Evolutionary conservation across 352 stramenopile genomes (phyloP).

Genomic region (Phytopythium mirpurense): DNA sequence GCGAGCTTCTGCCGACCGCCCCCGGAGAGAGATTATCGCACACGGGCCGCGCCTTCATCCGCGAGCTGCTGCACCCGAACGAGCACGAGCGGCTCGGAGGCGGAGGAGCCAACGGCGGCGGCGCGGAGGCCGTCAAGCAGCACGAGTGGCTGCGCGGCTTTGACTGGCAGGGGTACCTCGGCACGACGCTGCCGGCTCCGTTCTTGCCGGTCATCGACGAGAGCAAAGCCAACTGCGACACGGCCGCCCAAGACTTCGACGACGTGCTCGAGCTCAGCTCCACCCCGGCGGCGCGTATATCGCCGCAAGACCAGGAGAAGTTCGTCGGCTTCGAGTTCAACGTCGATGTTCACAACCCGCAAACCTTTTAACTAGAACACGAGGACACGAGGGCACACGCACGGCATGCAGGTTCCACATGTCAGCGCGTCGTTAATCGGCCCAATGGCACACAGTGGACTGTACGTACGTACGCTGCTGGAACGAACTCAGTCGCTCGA

Average conservation of each 20-base stretch:
- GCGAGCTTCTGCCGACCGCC: conserved; percentile 31
- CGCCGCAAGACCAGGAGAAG: conserved; percentile 35
- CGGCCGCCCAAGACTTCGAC: conserved; percentile 54
- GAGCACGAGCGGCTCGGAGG: conserved; percentile 40
- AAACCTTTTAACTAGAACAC: conserved; percentile 11
- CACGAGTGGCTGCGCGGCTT: conserved; percentile 56
- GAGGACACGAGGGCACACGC: not conserved
- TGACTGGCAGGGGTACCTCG: conserved; percentile 44
- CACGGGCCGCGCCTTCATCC: conserved; percentile 38
- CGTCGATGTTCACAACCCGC: conserved; percentile 21
- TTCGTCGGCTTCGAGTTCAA: conserved; percentile 65
- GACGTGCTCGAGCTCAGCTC: conserved; percentile 51
- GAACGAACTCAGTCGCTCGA: not conserved
- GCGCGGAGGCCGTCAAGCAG: conserved; percentile 35
- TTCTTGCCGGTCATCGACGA: conserved; percentile 53
- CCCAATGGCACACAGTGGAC: too few species aligned
- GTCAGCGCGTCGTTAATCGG: too few species aligned
- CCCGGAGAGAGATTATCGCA: conserved; percentile 16
- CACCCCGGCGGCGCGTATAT: conserved; percentile 19
- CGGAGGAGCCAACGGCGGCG: not conserved
- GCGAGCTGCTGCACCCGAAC: conserved; percentile 39
- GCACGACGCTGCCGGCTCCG: conserved; percentile 25
- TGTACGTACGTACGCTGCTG: not conserved
- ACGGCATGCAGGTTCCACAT: too few species aligned
- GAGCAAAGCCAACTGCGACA: conserved; percentile 60